Evolutionary conservation across 208 protist genomes (phyloP).

Genomic region (Acanthamoeba lenticulata): DNA sequence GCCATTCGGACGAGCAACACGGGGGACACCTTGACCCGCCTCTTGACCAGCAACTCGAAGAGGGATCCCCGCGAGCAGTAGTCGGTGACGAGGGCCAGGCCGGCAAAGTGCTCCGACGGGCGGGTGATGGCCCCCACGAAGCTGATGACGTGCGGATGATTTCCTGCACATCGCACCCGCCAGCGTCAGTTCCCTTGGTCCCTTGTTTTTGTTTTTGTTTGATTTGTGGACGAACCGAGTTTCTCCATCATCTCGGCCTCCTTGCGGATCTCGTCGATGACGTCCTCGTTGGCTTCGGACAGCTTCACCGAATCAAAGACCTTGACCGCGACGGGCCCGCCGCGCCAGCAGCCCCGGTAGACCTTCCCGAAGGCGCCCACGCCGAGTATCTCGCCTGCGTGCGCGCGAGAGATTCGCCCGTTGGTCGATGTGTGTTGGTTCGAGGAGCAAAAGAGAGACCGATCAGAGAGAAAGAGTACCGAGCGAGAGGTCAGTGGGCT

Average conservation of each 20-base stretch:
- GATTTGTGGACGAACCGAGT: too few species aligned
- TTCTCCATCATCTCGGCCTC: conserved; percentile 60
- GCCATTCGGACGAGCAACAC: conserved; percentile 46
- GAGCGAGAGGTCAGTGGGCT: neutral
- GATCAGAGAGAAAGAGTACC: too few species aligned
- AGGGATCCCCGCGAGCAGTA: conserved; percentile 29
- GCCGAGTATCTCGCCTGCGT: conserved; percentile 5
- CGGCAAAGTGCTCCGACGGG: neutral
- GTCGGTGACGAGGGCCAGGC: conserved; percentile 21
- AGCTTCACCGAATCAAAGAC: conserved; percentile 12
- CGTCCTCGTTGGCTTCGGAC: neutral
- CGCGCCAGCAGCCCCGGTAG: conserved; percentile 4
- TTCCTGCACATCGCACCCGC: neutral
- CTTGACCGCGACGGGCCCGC: conserved; percentile 20
- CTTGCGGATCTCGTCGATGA: conserved; percentile 1
- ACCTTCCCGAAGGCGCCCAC: conserved; percentile 15
- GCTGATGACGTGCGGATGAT: neutral
- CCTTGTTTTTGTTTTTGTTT: too few species aligned
- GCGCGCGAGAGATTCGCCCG: too few species aligned
- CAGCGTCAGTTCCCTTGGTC: too few species aligned
- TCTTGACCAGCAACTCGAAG: neutral
- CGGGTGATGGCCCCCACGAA: conserved; percentile 26
- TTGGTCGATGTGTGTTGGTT: too few species aligned
- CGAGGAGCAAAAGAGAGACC: too few species aligned
- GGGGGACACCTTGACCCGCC: neutral